These are phyloP conservation scores for Calycina marina DNA, from an alignment of 2,329 filamentous ascomycete genomes.

Conservation along the genomic window DNA sequence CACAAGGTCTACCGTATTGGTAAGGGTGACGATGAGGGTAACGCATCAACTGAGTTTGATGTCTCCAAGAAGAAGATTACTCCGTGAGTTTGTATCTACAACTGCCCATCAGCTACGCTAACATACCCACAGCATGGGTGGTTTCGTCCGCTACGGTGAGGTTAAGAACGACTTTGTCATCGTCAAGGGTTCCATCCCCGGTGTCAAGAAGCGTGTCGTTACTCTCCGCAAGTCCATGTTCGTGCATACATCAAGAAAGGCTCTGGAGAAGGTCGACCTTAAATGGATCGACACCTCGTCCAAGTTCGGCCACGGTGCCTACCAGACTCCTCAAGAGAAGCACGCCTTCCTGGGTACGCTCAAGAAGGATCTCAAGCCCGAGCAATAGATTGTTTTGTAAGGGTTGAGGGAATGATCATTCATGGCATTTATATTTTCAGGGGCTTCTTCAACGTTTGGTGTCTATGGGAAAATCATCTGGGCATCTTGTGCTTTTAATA, in stretches of 20 bases:
- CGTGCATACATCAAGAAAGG: slow-evolving; percentile 86
- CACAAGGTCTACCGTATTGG: slow-evolving; percentile 99
- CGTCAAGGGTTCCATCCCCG: slow-evolving; percentile 93
- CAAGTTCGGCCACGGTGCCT: slow-evolving; percentile 99
- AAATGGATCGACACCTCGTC: slow-evolving; percentile 99
- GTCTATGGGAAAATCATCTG: slow-evolving; percentile 15
- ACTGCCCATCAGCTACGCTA: slow-evolving; percentile 16
- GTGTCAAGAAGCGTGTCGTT: slow-evolving; percentile 99
- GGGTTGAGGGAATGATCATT: too few relatives aligned
- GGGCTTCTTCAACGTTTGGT: slow-evolving; percentile 17
- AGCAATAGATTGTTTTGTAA: slow-evolving; percentile 27
- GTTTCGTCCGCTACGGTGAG: slow-evolving; percentile 98
- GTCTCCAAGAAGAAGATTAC: slow-evolving; percentile 99
- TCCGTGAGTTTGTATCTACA: slow-evolving; percentile 55
- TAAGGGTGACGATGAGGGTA: slow-evolving; percentile 80
- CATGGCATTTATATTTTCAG: slow-evolving; percentile 22
- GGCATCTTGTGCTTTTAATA: slow-evolving; percentile 15
- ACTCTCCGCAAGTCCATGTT: slow-evolving; percentile 99
- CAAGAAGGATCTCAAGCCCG: slow-evolving; percentile 78
- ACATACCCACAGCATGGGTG: slow-evolving; percentile 60
- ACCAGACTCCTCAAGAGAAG: slow-evolving; percentile 98
- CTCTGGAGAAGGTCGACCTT: slow-evolving; percentile 97
- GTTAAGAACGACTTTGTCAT: slow-evolving; percentile 99
- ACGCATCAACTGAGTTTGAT: slow-evolving; percentile 88
- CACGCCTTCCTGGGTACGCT: slow-evolving; percentile 92